Evolutionary conservation across 805 yeast species (phyloP).

Genomic region (Candida pseudoglaebosa): DNA sequence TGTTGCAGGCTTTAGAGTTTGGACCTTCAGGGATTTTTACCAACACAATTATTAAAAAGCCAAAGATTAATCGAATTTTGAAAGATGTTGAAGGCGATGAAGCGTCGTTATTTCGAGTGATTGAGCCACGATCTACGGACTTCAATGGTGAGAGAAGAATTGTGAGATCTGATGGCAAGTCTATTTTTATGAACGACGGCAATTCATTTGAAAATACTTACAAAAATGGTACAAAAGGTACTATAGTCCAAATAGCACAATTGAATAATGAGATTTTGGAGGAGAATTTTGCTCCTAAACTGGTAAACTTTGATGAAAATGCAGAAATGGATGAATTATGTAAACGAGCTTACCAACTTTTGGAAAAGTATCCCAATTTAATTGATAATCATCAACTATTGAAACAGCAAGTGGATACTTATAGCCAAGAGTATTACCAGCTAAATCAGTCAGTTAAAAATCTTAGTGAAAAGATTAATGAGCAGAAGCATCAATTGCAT

Average conservation of each 20-base stretch:
- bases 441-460: conserved; percentile 36
- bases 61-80: conserved; percentile 52
- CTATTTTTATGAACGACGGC: conserved; percentile 25
- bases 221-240: conserved; percentile 18
- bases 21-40: conserved; percentile 60
- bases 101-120: conserved; percentile 45
- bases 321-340: conserved; percentile 1
- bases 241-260: conserved; percentile 27
- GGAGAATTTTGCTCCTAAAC: background rate
- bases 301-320: background rate
- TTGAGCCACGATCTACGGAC: conserved; percentile 13
- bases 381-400: conserved; percentile 19
- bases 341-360: background rate
- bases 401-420: conserved; percentile 27
- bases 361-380: conserved; percentile 14
- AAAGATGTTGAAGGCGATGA: conserved; percentile 57
- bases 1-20: conserved; percentile 44
- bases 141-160: conserved; percentile 24
- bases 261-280: conserved; percentile 6
- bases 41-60: conserved; percentile 52
- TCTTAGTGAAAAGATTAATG: conserved; percentile 41
- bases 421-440: conserved; percentile 32
- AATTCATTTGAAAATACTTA: conserved; percentile 27
- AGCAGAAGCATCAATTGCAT: conserved; percentile 39
- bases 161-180: conserved; percentile 50